Evolutionary conservation across 106 monocot species (phyloP).

Genomic region (Chionographis japonica): DNA sequence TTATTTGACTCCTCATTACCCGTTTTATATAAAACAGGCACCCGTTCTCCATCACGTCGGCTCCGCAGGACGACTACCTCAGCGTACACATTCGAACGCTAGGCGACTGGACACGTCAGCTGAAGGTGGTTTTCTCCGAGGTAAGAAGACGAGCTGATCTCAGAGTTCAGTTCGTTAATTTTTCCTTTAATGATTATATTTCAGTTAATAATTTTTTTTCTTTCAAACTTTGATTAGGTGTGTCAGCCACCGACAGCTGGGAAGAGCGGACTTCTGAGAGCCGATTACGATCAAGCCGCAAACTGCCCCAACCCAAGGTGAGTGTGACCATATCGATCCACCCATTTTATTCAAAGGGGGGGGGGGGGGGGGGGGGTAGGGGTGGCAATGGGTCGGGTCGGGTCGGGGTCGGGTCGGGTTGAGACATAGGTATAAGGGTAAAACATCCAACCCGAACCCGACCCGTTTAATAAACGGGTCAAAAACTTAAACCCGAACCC

Average conservation of each 20-base stretch:
- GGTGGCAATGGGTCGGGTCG: too few relatives aligned
- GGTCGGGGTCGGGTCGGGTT: too few relatives aligned
- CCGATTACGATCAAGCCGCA: constrained; percentile 33
- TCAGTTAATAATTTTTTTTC: background rate
- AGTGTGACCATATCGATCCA: background rate
- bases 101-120: constrained; percentile 94
- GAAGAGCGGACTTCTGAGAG: constrained; percentile 78
- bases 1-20: too few relatives aligned
- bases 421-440: too few relatives aligned
- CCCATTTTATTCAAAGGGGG: too few relatives aligned
- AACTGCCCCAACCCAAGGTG: constrained; percentile 19
- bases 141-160: constrained; percentile 14
- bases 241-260: constrained; percentile 61
- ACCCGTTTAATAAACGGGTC: too few relatives aligned
- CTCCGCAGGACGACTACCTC: constrained; percentile 77
- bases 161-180: background rate
- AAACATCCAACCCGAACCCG: too few relatives aligned
- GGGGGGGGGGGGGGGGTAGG: too few relatives aligned
- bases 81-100: constrained; percentile 88
- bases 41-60: constrained; percentile 95
- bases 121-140: constrained; percentile 79
- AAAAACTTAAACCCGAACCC: too few relatives aligned
- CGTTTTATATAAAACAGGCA: constrained; percentile 44
- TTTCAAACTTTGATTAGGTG: constrained; percentile 28
- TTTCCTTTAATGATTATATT: background rate